Percentiles rank a stretch among this genome's conserved stretches.
phyloP scores from a whole-genome alignment of 2,329 filamentous ascomycete genomes.

The Colletotrichum echinochloae region DNA sequence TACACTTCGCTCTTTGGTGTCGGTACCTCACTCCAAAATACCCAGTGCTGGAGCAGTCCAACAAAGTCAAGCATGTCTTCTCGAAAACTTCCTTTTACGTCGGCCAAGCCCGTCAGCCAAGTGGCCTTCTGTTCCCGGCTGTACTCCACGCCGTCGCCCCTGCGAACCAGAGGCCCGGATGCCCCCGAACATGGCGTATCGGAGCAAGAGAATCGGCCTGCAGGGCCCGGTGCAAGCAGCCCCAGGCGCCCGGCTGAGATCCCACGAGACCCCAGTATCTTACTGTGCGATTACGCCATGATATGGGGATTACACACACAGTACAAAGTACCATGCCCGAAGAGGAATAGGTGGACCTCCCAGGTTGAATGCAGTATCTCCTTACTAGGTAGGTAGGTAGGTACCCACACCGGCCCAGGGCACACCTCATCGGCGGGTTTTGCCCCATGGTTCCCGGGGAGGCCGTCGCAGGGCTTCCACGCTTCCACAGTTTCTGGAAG shows the following conservation, averaged over 20 bases:
- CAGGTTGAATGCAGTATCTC: neutral
- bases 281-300: constrained; percentile 10
- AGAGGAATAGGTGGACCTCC: constrained; percentile 6
- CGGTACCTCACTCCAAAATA: neutral
- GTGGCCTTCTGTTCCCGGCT: constrained; percentile 22
- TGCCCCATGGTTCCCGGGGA: constrained; percentile 16
- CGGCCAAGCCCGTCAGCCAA: constrained; percentile 3
- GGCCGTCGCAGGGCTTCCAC: constrained; percentile 27
- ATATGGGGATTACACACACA: neutral
- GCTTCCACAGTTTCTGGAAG: constrained; percentile 39
- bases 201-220: constrained; percentile 5
- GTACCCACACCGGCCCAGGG: constrained; percentile 18
- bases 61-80: neutral
- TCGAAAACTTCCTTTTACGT: neutral
- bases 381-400: too few relatives aligned
- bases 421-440: constrained; percentile 14
- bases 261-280: constrained; percentile 9
- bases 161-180: constrained; percentile 30
- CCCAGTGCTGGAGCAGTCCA: neutral
- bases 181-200: constrained; percentile 17
- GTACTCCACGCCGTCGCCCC: neutral
- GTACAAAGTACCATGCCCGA: constrained; percentile 18
- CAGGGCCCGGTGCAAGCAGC: constrained; percentile 12
- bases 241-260: constrained; percentile 14
- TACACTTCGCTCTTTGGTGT: neutral